Evolutionary conservation across 495 filamentous ascomycete species (phyloP).

Genomic region (Halenospora varia): DNA sequence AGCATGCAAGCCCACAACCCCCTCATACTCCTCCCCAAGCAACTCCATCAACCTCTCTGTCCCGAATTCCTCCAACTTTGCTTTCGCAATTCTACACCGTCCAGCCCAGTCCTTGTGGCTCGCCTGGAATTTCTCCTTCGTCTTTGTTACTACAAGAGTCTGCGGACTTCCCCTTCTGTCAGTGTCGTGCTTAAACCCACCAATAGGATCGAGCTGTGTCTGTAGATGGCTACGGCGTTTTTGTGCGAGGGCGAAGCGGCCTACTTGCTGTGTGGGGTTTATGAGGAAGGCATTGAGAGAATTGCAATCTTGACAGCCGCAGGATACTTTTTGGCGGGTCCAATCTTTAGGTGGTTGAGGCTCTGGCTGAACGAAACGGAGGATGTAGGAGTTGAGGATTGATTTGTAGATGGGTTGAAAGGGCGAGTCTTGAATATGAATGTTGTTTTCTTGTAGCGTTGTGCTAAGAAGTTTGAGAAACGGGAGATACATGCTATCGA

Average conservation of each 20-base stretch:
- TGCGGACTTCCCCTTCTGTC: constrained; percentile 6
- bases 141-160: constrained; percentile 10
- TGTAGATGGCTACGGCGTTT: neutral
- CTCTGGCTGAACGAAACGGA: neutral
- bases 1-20: too few species aligned
- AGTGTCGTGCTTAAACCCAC: neutral
- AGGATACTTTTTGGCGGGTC: constrained; percentile 4
- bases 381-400: constrained; percentile 6
- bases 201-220: neutral
- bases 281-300: constrained; percentile 13
- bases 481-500: constrained; percentile 10
- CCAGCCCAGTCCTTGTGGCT: neutral
- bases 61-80: neutral
- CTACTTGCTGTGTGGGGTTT: neutral
- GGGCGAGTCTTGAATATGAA: neutral
- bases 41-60: neutral
- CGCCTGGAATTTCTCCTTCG: neutral
- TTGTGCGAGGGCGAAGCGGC: neutral
- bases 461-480: neutral
- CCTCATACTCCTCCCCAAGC: neutral
- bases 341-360: constrained; percentile 1
- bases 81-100: neutral
- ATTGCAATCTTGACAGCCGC: constrained; percentile 13
- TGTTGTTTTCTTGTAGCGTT: neutral
- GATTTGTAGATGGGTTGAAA: constrained; percentile 3